Evolutionary conservation across 306 rosid species (phyloP), one percentile per base, ranked within the genome.

Genomic region (Trifolium pratense): DNA sequence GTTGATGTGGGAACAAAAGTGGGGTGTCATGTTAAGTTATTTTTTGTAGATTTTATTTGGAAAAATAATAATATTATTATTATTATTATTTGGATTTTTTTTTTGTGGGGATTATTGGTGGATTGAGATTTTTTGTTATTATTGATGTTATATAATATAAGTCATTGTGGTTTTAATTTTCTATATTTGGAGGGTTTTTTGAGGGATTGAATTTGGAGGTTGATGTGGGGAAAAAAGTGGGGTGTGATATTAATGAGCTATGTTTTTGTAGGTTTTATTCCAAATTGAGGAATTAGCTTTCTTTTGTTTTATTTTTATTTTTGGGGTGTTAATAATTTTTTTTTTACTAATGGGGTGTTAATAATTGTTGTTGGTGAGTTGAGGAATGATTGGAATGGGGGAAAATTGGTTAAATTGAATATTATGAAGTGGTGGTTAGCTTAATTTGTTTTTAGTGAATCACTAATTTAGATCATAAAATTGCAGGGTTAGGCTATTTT

Each of bases 121-220:
- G 14, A 9, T 13, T 20, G 25, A 16, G 55, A 43, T 40, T 21
- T 65, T 20, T 40, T 65, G 3, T 65, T 40, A 18, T 11, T 51
- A 37, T 51, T 48, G 11, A 31, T 75, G 66, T 16, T 65, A 66
- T 71, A 37, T 37, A 21, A 57, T 71, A 51, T 71, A 51, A 25
- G 36, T 46, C 37, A 48, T 16, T 43, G 25, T 8, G 21, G 43
- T 68, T 79, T 45, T 29, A 17, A 48, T 29, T 59, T 59, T 71
- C 53, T 37, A 23, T 57, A 45, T 78, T 39, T 8, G 59, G 73
- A 16, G 5, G 67, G 18, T 67, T 56, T 56, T 36, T 36, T 56
- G 2, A 56, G 16, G 34, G 55, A 48, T n/a, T n/a, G 5, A 48
- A n/a, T 15, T 48, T 56, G 62, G 72, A 59, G 66, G 68, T 71